Evolutionary conservation across 495 filamentous ascomycete species (phyloP), one percentile per base, ranked within the genome.

Genomic region (Podospora didyma): DNA sequence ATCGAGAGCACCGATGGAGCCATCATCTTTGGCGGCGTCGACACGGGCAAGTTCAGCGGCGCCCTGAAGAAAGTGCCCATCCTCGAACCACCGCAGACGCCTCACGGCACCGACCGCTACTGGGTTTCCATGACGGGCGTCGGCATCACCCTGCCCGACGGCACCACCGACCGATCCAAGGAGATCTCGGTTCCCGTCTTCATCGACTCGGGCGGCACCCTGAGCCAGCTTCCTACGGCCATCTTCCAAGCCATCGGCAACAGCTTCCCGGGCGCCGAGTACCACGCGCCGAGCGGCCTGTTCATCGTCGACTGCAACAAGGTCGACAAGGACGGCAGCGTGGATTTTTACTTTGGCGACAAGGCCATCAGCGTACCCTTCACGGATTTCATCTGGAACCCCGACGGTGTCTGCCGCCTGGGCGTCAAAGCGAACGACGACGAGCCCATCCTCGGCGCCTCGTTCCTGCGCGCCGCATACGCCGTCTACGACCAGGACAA

Each of bases 11-110:
- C 72, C 28, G 53, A 64, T 19, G 93, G 93, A 21, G 62, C 85
- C 21, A 85, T 95, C 58, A 79, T 93, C 28, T 95, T 95, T 58
- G 90, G 90, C 19, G 90, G 90, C 31, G 83, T 93, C 34, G 83
- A 93, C 62, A 51, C 49, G 3, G 53, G 75, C 44, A 91, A 89
- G 56, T 93, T 82, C 63, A 72, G 34, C 28, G 52, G 52, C 44
- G 19, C 17, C 14, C 72, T 95, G 37, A 83, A 95, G 65, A 64
- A 71, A 21, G 62, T 78, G 9, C 73, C 73, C 34, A 76, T 94
- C 22, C 59, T 67, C n/a, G 16, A 54, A 42, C 58, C 24, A 0
- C 19, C 49, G 0, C 21, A 72, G 74, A 51, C 75, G 68, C 64
- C 64, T 0, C 4, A 21, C 0, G 65, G 67, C 51, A 56, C 56